Base-by-base conservation (phyloP, 2,329 filamentous ascomycete genomes). In the Colletotrichum ledebouriae region DNA sequence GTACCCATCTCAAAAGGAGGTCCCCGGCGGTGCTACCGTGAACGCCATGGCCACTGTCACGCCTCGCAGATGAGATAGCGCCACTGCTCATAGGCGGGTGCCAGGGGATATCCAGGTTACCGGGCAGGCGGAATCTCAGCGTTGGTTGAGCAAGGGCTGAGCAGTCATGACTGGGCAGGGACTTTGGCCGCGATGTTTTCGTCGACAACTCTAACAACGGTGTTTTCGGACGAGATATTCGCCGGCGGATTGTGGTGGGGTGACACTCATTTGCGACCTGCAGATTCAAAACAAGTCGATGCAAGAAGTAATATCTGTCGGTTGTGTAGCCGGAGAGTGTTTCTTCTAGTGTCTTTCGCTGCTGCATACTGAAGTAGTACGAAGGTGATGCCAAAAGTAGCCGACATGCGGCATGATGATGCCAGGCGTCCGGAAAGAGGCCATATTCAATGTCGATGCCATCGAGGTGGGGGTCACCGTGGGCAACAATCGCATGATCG, bases 381-480 rank as follows among this genome's bases (percentile, higher is more conserved):
- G 44, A 67, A 46, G 37, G 37, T 34, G 37, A 67, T 63, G 52
- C 64, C 37, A 46, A 62, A 47, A 22, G 34, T 25, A n/a, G 29
- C 46, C 49, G 20, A 29, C 34, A 20, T 20, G 39, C 50, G 15
- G 59, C 59, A 63, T 57, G 52, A 63, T 52, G 50, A 41, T 56
- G 63, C 46, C 59, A 63, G 42, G 44, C 64, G 39, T 15, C 15
- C 25, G 29, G 59, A 53, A 52, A 25, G 17, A 29, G 37, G 29
- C 39, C 60, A 58, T 58, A 25, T 59, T 63, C 64, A 63, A 67
- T 63, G 59, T 52, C 64, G 52, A 67, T 33, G 41, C 52, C 52
- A 13, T 57, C 37, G 44, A 20, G 25, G 59, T 52, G 34, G 52
- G 59, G 44, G 22, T 44, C 42, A 33, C 34, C 59, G 56, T 50